Conservation (phyloP, 768 basidiomycete species). For the Phlebiopsis flavidoalba region DNA sequence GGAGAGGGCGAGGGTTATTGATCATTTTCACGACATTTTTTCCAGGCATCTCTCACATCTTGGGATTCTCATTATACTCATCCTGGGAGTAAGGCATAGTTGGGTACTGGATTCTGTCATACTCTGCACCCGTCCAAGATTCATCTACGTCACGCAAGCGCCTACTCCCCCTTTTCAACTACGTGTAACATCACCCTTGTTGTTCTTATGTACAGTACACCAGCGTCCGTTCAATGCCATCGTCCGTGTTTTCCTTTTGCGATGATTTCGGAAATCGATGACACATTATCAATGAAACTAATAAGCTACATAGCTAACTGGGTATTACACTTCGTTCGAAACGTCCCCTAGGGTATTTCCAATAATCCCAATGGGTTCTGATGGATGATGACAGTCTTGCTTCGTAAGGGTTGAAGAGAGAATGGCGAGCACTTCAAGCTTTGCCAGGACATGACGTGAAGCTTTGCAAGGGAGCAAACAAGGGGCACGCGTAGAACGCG, state of each 20-base stretch:
- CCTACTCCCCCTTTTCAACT: neutral
- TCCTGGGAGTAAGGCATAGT: neutral
- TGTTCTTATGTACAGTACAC: neutral
- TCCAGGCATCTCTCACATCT: neutral
- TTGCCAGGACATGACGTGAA: slow-evolving; percentile 49
- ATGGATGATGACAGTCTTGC: neutral
- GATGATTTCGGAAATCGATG: neutral
- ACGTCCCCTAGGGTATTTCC: neutral
- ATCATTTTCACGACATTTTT: slow-evolving; percentile 12
- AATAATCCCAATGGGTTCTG: neutral
- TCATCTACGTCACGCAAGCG: slow-evolving; percentile 31
- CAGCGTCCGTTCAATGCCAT: neutral
- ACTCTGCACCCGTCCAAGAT: slow-evolving; percentile 28
- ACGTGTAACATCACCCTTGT: neutral
- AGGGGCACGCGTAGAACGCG: slow-evolving; percentile 69
- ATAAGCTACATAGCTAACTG: neutral
- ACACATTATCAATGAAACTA: neutral
- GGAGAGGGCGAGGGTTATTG: slow-evolving; percentile 96
- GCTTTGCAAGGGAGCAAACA: slow-evolving; percentile 60
- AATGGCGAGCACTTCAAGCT: slow-evolving; percentile 12
- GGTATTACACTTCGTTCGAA: neutral
- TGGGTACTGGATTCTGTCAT: slow-evolving; percentile 10
- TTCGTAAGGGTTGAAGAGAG: neutral
- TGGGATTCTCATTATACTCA: neutral
- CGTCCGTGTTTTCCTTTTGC: neutral